phyloP scores from a whole-genome alignment of 768 basidiomycete species.

The Tulasnella sp. region DNA sequence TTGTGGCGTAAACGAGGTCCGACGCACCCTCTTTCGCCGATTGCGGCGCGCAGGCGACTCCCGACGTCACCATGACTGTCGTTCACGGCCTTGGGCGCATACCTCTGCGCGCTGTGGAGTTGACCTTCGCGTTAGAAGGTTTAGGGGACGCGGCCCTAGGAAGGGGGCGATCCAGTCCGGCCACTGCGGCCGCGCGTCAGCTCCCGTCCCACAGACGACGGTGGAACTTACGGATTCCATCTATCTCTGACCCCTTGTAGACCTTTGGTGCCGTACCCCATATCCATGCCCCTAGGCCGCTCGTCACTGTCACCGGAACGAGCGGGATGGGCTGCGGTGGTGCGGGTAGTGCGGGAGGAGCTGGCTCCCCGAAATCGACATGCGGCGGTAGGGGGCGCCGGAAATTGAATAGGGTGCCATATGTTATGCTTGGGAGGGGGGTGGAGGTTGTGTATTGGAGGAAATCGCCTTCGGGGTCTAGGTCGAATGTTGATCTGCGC shows the following conservation, averaged over 20 bases:
- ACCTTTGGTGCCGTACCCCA: slow-evolving; percentile 9
- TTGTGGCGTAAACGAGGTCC: neutral
- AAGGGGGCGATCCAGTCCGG: slow-evolving; percentile 11
- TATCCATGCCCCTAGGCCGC: slow-evolving; percentile 10
- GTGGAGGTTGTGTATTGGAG: neutral
- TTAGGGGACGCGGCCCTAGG: neutral
- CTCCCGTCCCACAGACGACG: neutral
- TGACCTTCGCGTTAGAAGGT: neutral
- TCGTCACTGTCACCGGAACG: neutral
- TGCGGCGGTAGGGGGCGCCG: neutral
- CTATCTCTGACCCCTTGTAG: neutral
- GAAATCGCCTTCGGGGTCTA: slow-evolving; percentile 1
- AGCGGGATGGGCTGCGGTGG: neutral
- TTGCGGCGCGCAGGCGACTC: slow-evolving; percentile 4
- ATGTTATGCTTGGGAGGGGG: neutral
- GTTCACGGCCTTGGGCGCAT: too few species aligned
- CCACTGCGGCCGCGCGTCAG: slow-evolving; percentile 9
- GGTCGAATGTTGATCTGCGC: neutral
- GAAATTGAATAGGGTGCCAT: slow-evolving; percentile 5
- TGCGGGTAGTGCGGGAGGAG: neutral
- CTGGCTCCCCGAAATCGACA: slow-evolving; percentile 1
- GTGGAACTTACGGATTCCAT: neutral
- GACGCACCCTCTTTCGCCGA: slow-evolving; percentile 14
- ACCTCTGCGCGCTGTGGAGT: too few species aligned
- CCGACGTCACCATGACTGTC: too few species aligned